Base-by-base conservation (phyloP, 2,329 filamentous ascomycete genomes). In the Plenodomus biglobosus region DNA sequence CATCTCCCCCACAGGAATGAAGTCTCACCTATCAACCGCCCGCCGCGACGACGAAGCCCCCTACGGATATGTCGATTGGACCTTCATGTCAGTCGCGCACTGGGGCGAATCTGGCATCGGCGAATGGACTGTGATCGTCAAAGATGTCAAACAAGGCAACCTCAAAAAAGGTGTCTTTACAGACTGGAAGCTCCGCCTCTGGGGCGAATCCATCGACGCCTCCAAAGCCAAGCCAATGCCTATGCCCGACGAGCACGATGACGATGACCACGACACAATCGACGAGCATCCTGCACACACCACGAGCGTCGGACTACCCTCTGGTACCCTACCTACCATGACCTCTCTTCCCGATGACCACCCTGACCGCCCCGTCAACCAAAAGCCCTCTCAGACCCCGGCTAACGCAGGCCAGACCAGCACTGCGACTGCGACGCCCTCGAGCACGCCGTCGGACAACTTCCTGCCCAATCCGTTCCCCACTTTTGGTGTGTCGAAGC, bases 81-180 rank as follows among this genome's bases (percentile, higher is more conserved):
- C 92, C 0, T 99, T 99, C 65, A 99, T 99, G 94, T 95, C 87
- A 53, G 94, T 99, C 32, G 92, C 86, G 55, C 94, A 99, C 70
- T 99, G 92, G 90, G 94, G 94, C 40, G 94, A 99, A 73, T 80
- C 81, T 37, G 92, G 91, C 50, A 73, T 92, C 48, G 94, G 94
- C 43, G 92, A 83, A 18, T 99, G 94, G 94, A 95, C 88, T 0
- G 80, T 99, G 34, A 78, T 96, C 42, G 84, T 97, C 64, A 94
- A 91, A 63, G 94, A 99, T 68, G 87, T 87, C 17, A 77, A 83
- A 16, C 40, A 59, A 20, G 80, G 86, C 50, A 96, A 99, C 68
- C 80, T 87, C 4, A 77, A 87, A 70, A 84, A 77, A 5, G 94
- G 94, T 56, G 85, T 78, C 8, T 95, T 97, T 63, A 80, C 85